phyloP scores from a whole-genome alignment of 2,329 filamentous ascomycete species.

The Onygenales sp. region DNA sequence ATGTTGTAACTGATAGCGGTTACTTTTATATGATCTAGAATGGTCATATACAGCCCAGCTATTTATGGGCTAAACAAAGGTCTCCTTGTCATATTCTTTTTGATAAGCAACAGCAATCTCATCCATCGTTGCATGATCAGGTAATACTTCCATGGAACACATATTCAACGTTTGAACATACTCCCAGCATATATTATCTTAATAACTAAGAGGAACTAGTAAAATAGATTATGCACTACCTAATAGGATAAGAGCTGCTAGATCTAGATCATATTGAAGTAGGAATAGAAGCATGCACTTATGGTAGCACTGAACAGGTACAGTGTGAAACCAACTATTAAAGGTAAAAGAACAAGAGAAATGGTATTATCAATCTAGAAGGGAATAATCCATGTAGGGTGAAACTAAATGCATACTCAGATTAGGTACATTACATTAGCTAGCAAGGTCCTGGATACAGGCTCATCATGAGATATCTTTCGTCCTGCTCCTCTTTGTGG shows the following conservation, averaged over 20 bases:
- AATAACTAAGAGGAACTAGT: too few species aligned
- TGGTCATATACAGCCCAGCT: too few species aligned
- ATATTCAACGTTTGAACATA: constrained; percentile 6
- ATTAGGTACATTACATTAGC: neutral
- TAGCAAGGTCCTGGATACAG: neutral
- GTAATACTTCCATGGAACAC: constrained; percentile 6
- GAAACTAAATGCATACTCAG: constrained; percentile 1
- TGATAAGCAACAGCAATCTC: constrained; percentile 4
- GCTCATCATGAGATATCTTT: neutral
- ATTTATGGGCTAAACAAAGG: constrained; percentile 5
- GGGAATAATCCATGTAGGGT: too few species aligned
- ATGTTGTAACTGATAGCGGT: constrained; percentile 13
- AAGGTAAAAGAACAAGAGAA: too few species aligned
- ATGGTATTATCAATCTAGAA: too few species aligned
- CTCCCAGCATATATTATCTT: neutral
- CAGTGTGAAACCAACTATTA: too few species aligned
- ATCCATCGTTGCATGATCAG: constrained; percentile 5
- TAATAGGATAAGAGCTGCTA: too few species aligned
- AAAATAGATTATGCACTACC: too few species aligned
- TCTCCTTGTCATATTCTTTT: constrained; percentile 13
- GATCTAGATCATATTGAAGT: too few species aligned
- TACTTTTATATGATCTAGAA: constrained; percentile 14
- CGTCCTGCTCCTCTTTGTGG: neutral
- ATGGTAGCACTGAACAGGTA: too few species aligned
- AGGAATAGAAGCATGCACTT: too few species aligned